A percentile compares a stretch with the other conserved stretches of the same genome.
Conservation (phyloP, 305 asterid genomes). For the Fraxinus platypoda region DNA sequence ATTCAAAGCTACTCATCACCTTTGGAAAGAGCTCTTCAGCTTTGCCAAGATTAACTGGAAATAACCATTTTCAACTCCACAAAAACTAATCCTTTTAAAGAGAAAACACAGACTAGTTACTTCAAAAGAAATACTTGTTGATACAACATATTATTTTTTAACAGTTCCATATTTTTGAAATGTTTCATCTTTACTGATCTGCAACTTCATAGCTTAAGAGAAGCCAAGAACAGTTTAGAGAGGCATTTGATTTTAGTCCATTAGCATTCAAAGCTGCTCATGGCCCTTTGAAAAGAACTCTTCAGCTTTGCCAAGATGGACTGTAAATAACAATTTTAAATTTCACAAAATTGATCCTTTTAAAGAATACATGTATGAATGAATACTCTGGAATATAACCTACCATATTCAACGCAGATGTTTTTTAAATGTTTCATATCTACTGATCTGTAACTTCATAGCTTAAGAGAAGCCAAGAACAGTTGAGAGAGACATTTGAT, state of each 20-base stretch:
- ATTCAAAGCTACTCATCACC: slow-evolving; percentile 36
- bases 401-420: background rate
- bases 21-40: background rate
- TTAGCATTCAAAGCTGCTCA: slow-evolving; percentile 44
- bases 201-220: background rate
- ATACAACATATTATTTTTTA: background rate
- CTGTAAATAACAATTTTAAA: background rate
- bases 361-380: background rate
- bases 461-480: slow-evolving; percentile 24
- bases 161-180: background rate
- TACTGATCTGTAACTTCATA: background rate
- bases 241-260: slow-evolving; percentile 35
- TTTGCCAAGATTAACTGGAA: background rate
- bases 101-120: no score
- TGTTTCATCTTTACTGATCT: background rate
- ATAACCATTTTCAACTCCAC: background rate
- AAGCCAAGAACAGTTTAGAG: slow-evolving; percentile 35
- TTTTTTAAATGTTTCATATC: background rate
- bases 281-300: background rate
- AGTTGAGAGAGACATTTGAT: slow-evolving; percentile 33
- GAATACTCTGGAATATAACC: background rate
- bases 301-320: background rate
- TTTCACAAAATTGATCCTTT: background rate
- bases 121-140: background rate
- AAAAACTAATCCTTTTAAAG: background rate